A percentile compares a stretch with the other conserved stretches of the same genome.
Conservation (phyloP, 1,139 yeast genomes). For the Magnusiomyces ingens region DNA sequence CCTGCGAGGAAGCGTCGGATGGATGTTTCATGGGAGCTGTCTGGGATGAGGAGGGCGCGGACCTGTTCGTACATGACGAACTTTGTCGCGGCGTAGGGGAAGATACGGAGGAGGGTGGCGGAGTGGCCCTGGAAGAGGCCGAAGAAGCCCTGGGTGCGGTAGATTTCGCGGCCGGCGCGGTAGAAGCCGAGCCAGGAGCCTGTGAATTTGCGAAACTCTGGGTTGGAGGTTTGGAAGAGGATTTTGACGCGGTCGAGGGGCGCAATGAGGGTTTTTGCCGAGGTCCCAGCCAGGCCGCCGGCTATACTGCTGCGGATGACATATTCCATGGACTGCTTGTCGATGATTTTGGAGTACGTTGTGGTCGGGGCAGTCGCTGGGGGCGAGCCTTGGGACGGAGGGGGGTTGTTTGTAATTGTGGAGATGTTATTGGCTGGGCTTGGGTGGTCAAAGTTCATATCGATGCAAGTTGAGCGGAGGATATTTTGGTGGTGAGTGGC, state of each 20-base stretch:
- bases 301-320: constrained; percentile 80
- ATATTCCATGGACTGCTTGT: constrained; percentile 72
- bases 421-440: neutral
- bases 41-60: constrained; percentile 70
- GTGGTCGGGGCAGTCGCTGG: neutral
- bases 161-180: constrained; percentile 63
- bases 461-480: constrained; percentile 1
- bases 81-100: constrained; percentile 96
- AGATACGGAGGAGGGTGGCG: constrained; percentile 80
- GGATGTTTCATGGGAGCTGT: constrained; percentile 67
- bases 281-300: constrained; percentile 94
- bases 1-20: constrained; percentile 81
- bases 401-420: neutral
- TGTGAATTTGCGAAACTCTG: constrained; percentile 71
- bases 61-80: constrained; percentile 97
- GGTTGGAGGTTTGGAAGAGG: constrained; percentile 89
- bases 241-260: constrained; percentile 94
- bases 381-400: neutral
- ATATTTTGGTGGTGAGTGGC: neutral
- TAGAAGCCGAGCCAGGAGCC: constrained; percentile 76
- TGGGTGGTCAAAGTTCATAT: constrained; percentile 1
- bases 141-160: constrained; percentile 59
- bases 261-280: constrained; percentile 91
- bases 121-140: constrained; percentile 96
- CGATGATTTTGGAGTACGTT: constrained; percentile 25